Percentiles rank a stretch among this genome's conserved stretches.
Evolutionary conservation across 805 yeast species (phyloP).

Genomic region (Zygosaccharomyces siamensis): DNA sequence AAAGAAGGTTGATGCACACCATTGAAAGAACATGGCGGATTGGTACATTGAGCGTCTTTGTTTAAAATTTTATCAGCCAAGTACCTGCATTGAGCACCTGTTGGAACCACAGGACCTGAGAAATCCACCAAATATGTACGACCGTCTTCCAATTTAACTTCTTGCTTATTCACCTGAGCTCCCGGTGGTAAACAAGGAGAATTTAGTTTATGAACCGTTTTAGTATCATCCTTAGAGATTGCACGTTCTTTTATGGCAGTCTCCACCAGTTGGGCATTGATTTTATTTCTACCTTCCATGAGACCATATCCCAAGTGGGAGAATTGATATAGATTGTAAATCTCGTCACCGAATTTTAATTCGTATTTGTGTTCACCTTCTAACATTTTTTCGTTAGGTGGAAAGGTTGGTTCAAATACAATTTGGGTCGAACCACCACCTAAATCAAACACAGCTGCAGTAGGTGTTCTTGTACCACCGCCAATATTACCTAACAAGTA

Average conservation of each 20-base stretch:
- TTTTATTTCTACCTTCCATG: constrained; percentile 85
- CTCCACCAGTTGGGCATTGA: constrained; percentile 62
- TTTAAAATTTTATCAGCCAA: constrained; percentile 77
- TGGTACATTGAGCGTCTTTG: constrained; percentile 72
- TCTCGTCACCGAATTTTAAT: constrained; percentile 73
- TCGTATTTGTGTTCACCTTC: constrained; percentile 87
- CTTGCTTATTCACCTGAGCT: constrained; percentile 50
- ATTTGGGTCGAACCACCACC: constrained; percentile 99
- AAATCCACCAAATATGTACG: constrained; percentile 52
- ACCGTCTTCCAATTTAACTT: constrained; percentile 51
- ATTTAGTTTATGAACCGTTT: constrained; percentile 44
- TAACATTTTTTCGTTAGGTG: constrained; percentile 55
- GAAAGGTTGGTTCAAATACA: constrained; percentile 90
- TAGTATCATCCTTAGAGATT: constrained; percentile 36
- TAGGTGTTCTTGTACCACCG: constrained; percentile 59
- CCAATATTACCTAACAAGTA: constrained; percentile 93
- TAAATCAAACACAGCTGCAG: constrained; percentile 95
- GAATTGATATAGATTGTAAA: constrained; percentile 81
- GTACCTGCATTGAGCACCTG: constrained; percentile 81
- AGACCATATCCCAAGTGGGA: constrained; percentile 95
- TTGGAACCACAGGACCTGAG: constrained; percentile 57
- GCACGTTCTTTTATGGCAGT: constrained; percentile 41
- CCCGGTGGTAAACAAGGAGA: constrained; percentile 92
- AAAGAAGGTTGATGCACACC: constrained; percentile 97
- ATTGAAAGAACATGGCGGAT: constrained; percentile 88